Evolutionary conservation across 2,329 filamentous ascomycete species (phyloP).

Genomic region (Aspergillus udagawae): DNA sequence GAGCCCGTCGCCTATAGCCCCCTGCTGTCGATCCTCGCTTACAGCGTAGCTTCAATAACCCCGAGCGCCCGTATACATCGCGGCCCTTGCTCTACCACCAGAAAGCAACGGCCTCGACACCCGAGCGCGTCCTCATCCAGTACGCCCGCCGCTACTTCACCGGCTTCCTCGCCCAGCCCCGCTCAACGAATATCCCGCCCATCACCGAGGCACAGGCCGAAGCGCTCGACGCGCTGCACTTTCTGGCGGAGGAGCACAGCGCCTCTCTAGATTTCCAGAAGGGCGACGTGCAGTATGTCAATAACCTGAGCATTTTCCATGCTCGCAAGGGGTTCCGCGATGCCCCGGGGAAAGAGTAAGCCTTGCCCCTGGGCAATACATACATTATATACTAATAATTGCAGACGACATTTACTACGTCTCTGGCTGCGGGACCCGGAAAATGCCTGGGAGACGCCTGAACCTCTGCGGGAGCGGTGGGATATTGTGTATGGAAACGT

Average conservation of each 20-base stretch:
- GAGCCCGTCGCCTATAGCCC: too few species aligned
- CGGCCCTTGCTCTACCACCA: conserved; percentile 50
- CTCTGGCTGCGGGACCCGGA: conserved; percentile 48
- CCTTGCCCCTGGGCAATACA: not conserved
- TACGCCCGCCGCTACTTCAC: conserved; percentile 59
- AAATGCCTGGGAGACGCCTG: conserved; percentile 44
- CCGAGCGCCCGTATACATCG: conserved; percentile 38
- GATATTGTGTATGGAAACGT: conserved; percentile 40
- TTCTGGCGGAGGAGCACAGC: conserved; percentile 43
- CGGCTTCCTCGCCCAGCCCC: conserved; percentile 42
- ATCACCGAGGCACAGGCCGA: conserved; percentile 52
- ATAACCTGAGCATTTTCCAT: conserved; percentile 52
- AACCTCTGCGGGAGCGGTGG: conserved; percentile 35
- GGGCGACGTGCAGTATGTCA: conserved; percentile 51
- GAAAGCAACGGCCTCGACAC: conserved; percentile 41
- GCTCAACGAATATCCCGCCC: conserved; percentile 42
- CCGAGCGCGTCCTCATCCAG: conserved; percentile 57
- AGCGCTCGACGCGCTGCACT: conserved; percentile 50
- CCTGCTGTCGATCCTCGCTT: too few species aligned
- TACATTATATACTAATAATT: not conserved
- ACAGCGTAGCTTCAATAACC: conserved; percentile 48
- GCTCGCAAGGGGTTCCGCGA: conserved; percentile 47
- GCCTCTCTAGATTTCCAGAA: conserved; percentile 44
- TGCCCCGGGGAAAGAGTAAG: conserved; percentile 35
- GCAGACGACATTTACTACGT: conserved; percentile 43